Percentiles rank a stretch among this genome's conserved stretches.
These are phyloP conservation scores for Thinopyrum obtusiflorum DNA, from an alignment of 202 grass and related monocot species.

Conservation along the genomic window DNA sequence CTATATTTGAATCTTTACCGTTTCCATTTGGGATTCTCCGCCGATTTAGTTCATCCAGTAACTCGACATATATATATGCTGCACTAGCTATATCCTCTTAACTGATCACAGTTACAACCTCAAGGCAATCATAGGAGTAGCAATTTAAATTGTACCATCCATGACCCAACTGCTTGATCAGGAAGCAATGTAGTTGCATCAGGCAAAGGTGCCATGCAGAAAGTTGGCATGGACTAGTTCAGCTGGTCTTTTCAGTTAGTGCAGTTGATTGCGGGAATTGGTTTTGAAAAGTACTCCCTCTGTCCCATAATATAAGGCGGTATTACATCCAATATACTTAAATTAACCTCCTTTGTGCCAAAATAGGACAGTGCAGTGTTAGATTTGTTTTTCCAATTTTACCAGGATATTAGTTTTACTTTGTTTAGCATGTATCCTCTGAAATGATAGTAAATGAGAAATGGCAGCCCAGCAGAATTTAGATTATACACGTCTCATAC, in stretches of 20 bases:
- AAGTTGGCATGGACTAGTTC: background rate
- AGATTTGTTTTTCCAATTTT: background rate
- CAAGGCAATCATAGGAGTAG: background rate
- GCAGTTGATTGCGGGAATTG: background rate
- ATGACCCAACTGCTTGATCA: constrained; percentile 11
- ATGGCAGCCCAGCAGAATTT: background rate
- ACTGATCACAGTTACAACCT: background rate
- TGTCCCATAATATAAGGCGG: too few relatives aligned
- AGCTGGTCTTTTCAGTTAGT: background rate
- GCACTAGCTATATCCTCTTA: background rate
- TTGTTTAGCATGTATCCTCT: background rate
- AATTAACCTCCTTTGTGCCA: background rate
- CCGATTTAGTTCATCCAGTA: background rate
- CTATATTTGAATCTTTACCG: background rate
- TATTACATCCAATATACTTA: background rate
- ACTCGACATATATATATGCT: background rate
- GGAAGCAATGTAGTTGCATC: background rate
- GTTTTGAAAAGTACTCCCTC: background rate
- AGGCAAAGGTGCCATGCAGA: constrained; percentile 1
- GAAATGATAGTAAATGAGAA: background rate
- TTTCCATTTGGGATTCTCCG: background rate
- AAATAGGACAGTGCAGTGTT: background rate
- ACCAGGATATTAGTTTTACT: background rate
- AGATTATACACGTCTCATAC: background rate
- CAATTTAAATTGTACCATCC: background rate